Evolutionary conservation across 805 yeast species (phyloP), one percentile per base, ranked within the genome.

Genomic region (Scheffersomyces lignosus): DNA sequence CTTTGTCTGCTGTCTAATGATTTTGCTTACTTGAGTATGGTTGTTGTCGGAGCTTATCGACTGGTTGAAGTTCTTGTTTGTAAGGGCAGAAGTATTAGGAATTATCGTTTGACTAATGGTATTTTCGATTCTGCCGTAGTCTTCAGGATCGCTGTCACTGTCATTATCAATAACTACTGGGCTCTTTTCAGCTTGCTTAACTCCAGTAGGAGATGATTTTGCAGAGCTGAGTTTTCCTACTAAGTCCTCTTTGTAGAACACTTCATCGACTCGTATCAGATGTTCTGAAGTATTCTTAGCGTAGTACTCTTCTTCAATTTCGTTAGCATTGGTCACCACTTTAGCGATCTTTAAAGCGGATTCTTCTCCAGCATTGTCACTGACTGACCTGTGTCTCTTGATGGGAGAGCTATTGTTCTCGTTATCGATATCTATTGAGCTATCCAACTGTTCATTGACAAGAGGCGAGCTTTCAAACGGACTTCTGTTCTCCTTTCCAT

Each of bases 121-220:
- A 27, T 32, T 44, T 26, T 51, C 56, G 28, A 45, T 46, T 26
- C 49, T 34, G 2, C 53, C 54, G 23, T 47, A 47, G 27, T 52
- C 58, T 20, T 55, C 59, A 6, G 54, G 44, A 27, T 57, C 61
- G 29, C 58, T 52, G 34, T 57, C 60, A 24, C 51, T 49, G 25
- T 51, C 60, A 28, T 52, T 51, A 32, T 53, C 58, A 26, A 48
- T 46, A 4, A 56, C 47, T 5, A 47, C 29, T 5, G 49, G 34
- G 18, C 18, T 20, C 24, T 26, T 30, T 13, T 27, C 24, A 31
- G 33, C 15, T 14, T 25, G 14, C 27, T 30, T 5, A 12, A 10
- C 7, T 7, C 7, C 24, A 7, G 10, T 18, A 13, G 44, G 44
- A 3, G 48, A 42, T 8, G 49, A 38, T 25, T 34, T 37, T 12